A percentile compares a stretch with the other conserved stretches of the same genome.
phyloP scores from a whole-genome alignment of 2,329 filamentous ascomycete genomes.

The Leptodontidium sp. region DNA sequence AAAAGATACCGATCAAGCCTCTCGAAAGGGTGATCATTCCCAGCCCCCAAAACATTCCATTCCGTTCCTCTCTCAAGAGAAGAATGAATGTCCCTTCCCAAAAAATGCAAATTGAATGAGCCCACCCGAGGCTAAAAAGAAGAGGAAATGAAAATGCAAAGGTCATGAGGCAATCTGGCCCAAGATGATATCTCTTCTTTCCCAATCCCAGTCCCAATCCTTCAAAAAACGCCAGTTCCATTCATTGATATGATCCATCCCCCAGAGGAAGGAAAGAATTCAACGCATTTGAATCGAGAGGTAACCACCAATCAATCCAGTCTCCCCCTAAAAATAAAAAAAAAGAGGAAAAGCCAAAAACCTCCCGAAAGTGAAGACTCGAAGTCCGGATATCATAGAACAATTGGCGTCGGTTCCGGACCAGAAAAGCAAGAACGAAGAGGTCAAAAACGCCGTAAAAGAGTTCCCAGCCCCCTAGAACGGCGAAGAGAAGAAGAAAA shows the following conservation, averaged over 20 bases:
- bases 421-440: slow-evolving; percentile 1
- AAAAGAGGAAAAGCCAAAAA: background rate
- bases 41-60: background rate
- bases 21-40: slow-evolving; percentile 11
- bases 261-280: background rate
- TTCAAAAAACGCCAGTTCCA: slow-evolving; percentile 11
- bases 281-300: background rate
- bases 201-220: background rate
- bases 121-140: background rate
- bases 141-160: background rate
- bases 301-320: background rate
- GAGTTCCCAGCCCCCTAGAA: slow-evolving; percentile 9
- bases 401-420: slow-evolving; percentile 6
- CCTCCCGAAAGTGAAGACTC: background rate
- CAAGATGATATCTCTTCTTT: slow-evolving; percentile 5
- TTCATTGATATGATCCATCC: background rate
- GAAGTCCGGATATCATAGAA: slow-evolving; percentile 18
- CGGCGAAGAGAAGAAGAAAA: background rate
- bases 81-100: background rate
- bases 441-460: slow-evolving; percentile 2
- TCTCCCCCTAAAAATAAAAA: background rate
- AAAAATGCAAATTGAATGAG: background rate
- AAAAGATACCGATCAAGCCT: slow-evolving; percentile 13
- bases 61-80: no score
- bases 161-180: slow-evolving; percentile 13